phyloP scores from a whole-genome alignment of 768 basidiomycete genomes.

The Tephrocybe sp. region DNA sequence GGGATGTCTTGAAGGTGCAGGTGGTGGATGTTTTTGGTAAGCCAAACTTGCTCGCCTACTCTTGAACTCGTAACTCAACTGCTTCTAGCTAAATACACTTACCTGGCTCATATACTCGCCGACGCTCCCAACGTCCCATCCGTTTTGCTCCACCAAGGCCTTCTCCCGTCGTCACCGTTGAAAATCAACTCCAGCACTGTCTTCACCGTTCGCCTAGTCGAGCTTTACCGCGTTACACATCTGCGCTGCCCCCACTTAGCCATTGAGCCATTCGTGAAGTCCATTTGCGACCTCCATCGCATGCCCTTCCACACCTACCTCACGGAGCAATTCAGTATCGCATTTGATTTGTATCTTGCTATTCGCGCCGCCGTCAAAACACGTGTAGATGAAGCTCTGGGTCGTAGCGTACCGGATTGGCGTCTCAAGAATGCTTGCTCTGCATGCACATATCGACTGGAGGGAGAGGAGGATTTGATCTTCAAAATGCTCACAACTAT shows the following conservation, averaged over 20 bases:
- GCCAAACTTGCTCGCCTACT: no score
- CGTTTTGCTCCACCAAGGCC: slow-evolving; percentile 20
- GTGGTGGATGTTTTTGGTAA: slow-evolving; percentile 7
- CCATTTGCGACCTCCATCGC: slow-evolving; percentile 27
- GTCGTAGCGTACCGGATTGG: background rate
- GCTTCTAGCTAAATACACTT: no score
- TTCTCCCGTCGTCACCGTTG: slow-evolving; percentile 25
- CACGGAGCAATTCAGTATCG: slow-evolving; percentile 20
- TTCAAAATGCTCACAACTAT: background rate
- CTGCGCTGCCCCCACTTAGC: slow-evolving; percentile 24
- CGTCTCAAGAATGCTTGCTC: background rate
- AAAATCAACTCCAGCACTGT: slow-evolving; percentile 11
- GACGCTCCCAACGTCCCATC: no score
- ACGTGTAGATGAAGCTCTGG: background rate
- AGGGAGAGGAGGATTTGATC: background rate
- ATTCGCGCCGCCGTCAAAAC: background rate
- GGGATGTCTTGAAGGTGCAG: background rate
- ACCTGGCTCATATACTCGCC: no score
- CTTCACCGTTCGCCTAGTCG: slow-evolving; percentile 20
- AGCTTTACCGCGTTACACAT: slow-evolving; percentile 18
- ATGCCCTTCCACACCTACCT: slow-evolving; percentile 12
- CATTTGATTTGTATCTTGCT: slow-evolving; percentile 22
- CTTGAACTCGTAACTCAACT: no score
- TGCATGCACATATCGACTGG: background rate
- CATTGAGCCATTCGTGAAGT: slow-evolving; percentile 25